Evolutionary conservation across 495 filamentous ascomycete species (phyloP), one percentile per base, ranked within the genome.

Genomic region (Aspergillus wentii): DNA sequence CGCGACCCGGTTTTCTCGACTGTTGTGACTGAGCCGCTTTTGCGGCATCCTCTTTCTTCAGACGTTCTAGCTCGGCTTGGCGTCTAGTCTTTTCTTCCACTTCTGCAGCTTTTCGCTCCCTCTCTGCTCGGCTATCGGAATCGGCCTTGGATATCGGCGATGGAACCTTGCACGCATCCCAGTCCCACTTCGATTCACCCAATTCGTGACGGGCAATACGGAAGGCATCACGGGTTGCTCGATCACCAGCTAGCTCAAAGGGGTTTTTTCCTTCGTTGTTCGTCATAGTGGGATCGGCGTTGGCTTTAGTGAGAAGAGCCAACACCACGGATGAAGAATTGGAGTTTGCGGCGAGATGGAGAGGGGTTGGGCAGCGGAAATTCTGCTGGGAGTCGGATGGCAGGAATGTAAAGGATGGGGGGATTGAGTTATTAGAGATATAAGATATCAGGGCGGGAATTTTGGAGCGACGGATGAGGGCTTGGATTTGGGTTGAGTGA

Each of bases 391-490:
- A 54, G 44, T 83, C 76, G 13, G 72, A 46, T 0, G 94, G 92
- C 23, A 76, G 63, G 62, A 97, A 95, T 16, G 51, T 63, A 51
- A 90, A 96, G 28, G 80, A 63, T 0, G 84, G 44, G 4, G 78
- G 56, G 17, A 95, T 71, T 1, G 71, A 61, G 57, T 94, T 90
- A 35, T 71, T 76, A 16, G 74, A 72, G 11, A 98, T 63, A 57
- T 98, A 97, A 17, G 87, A 80, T 29, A 96, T 76, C 1, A 97
- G 65, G 2, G 84, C 87, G 5, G 92, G 89, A 1, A 88, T 75
- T 60, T 94, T 95, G 1, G 87, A 92, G 31, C 94, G 86, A 17
- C 88, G 85, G 44, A 95, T 87, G 19, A 96, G 72, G 14, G 90
- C 80, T 42, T 86, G 85, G 4, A 97, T 68, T 56, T 97, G 94